Evolutionary conservation across 257 asterid species (phyloP), one percentile per base, ranked within the genome.

Genomic region (Plantago major): DNA sequence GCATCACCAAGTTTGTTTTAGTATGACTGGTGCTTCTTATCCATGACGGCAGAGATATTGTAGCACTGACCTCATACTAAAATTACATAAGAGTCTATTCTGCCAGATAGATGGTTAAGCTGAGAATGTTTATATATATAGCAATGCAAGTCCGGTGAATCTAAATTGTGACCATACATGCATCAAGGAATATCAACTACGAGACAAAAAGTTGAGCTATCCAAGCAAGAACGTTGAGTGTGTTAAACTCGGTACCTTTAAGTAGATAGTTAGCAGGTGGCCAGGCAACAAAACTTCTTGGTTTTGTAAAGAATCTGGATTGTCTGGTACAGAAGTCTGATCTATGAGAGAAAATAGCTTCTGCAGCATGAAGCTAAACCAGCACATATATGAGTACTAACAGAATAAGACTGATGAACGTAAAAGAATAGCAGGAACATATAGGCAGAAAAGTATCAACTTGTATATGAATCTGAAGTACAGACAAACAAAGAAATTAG

Each of bases 231-330:
- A n/a, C 45, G 53, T 19, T 55, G 43, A 59, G 62, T 47, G 56
- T 46, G 13, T 56, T 47, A 58, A 64, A 64, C 22, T 55, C 54
- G 55, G 56, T 65, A 93, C 99, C 99, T 93, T 93, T 65, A 89
- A 87, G 78, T 87, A 89, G 66, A 93, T 82, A 61, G 91, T 85
- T 54, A 93, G 83, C 69, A 93, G 78, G 76, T 93, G 99, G 60
- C 99, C 99, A 60, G 97, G 99, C 67, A 93, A 73, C 76, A 93
- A 58, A 68, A 87, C 92, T 83, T 93, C 97, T 59, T 93, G 99
- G 75, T 93, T 83, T 79, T 93, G 99, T 71, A 93, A 73, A 26
- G 99, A 73, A 78, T 93, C 99, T 54, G 94, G 84, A 49, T 93
- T 93, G 79, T 93, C 99, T 5, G 81, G 94, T 50, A 83, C 81